Evolutionary conservation across 768 basidiomycete genomes (phyloP), one percentile per base, ranked within the genome.

Genomic region (Sporobolomyces pararoseus): DNA sequence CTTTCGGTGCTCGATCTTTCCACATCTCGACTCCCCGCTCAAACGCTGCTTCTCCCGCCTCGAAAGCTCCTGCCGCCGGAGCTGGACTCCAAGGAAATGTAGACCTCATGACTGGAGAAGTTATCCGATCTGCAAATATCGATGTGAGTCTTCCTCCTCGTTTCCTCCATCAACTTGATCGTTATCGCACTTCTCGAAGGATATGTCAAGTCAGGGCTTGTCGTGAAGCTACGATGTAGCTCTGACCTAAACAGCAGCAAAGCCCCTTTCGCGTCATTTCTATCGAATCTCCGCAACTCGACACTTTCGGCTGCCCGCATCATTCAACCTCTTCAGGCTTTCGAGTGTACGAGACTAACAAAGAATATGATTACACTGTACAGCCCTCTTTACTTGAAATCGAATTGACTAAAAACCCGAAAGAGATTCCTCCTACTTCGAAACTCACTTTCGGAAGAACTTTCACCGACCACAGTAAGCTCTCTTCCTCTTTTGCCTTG

Each of bases 401-500:
- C 37, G 59, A 66, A 44, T 57, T 49, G 47, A 75, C 68, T n/a
- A 34, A 57, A 34, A 83, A 81, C 32, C 90, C 88, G 0, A 85
- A 85, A 72, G 79, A 83, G 10, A 81, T 85, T 9, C 90, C 91
- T 3, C 83, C 86, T 0, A 82, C 87, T 16, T 84, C 86, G 2
- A 83, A 83, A 39, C 84, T 96, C 64, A 83, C 88, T 10, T 98
- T 95, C 76, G 94, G 94, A 0, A 87, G 86, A 77, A 89, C 86
- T 29, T 94, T 95, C 66, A 76, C 76, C 37, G 77, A 78, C 66
- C 77, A 78, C 68, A 78, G 69, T 66, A 21, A 21, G 67, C 35
- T 13, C 6, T 7, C 29, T 31, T 31, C 35, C n/a, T n/a, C n/a
- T n/a, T n/a, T n/a, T n/a, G n/a, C n/a, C n/a, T n/a, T n/a, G n/a